A percentile compares a stretch with the other conserved stretches of the same genome.
These are phyloP conservation scores for Vitis riparia DNA, from an alignment of 164 flowering plant species.

Conservation along the genomic window DNA sequence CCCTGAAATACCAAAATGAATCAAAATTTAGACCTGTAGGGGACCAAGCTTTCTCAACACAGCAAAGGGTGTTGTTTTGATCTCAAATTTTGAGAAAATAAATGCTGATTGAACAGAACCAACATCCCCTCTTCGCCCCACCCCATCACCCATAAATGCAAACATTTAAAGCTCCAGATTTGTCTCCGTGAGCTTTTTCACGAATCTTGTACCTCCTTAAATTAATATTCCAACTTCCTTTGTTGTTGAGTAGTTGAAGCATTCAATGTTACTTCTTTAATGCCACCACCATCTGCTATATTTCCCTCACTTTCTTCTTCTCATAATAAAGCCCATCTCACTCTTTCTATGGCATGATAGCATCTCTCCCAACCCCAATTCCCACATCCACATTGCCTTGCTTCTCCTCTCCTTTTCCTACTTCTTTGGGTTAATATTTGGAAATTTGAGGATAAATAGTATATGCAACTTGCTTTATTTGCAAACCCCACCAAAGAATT, in stretches of 20 bases:
- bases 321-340: not conserved
- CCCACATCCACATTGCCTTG: not conserved
- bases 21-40: not conserved
- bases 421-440: not conserved
- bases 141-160: slow-evolving; percentile 27
- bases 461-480: no score
- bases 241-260: slow-evolving; percentile 33
- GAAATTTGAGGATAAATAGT: no score
- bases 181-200: slow-evolving; percentile 30
- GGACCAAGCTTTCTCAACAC: not conserved
- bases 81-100: slow-evolving; percentile 2
- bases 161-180: slow-evolving; percentile 29
- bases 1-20: not conserved
- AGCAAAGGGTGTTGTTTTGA: not conserved
- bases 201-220: slow-evolving; percentile 15
- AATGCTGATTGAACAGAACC: slow-evolving; percentile 23
- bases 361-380: not conserved
- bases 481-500: no score
- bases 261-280: slow-evolving; percentile 38
- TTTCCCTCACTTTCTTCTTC: not conserved
- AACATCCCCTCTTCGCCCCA: slow-evolving; percentile 21
- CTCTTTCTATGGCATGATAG: not conserved
- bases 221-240: slow-evolving; percentile 41
- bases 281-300: slow-evolving; percentile 17
- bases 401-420: not conserved